phyloP scores from a whole-genome alignment of 768 basidiomycete species.

The Hortiboletus campestris region DNA sequence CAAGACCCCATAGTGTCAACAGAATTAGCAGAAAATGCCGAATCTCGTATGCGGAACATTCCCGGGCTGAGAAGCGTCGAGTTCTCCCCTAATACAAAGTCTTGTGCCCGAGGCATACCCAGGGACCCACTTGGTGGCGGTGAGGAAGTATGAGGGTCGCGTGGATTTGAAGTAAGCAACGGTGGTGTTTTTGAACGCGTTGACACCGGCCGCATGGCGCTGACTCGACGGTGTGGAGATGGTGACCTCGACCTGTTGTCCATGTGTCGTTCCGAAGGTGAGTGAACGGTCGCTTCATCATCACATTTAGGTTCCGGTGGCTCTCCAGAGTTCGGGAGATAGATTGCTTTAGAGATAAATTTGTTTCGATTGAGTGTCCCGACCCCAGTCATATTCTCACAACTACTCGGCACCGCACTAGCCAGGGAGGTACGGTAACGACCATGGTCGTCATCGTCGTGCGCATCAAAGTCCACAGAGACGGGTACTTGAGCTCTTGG shows the following conservation, averaged over 20 bases:
- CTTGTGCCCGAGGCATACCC: conserved; percentile 20
- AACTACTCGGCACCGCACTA: conserved; percentile 50
- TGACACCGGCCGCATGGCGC: conserved; percentile 34
- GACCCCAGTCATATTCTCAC: conserved; percentile 66
- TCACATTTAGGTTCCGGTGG: conserved; percentile 9
- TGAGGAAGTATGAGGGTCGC: conserved; percentile 25
- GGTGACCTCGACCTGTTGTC: conserved; percentile 21
- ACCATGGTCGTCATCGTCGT: conserved; percentile 32
- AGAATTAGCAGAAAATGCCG: conserved; percentile 52
- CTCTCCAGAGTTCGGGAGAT: conserved; percentile 12
- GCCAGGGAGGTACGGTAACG: conserved; percentile 46
- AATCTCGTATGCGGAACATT: conserved; percentile 59
- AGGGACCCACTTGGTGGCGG: conserved; percentile 17
- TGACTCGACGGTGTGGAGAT: conserved; percentile 24
- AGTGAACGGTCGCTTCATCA: conserved; percentile 16
- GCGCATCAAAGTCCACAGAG: conserved; percentile 47
- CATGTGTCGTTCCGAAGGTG: conserved; percentile 18
- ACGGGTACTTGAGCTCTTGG: conserved; percentile 63
- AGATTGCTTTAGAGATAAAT: conserved; percentile 22
- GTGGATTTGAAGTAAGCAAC: conserved; percentile 30
- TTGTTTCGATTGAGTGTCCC: conserved; percentile 39
- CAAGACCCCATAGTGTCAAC: conserved; percentile 42
- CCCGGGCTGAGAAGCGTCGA: conserved; percentile 50
- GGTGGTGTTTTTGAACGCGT: conserved; percentile 43
- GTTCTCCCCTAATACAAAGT: conserved; percentile 23